Conservation (phyloP, 306 rosid species). For the Lathyrus sativus region DNA sequence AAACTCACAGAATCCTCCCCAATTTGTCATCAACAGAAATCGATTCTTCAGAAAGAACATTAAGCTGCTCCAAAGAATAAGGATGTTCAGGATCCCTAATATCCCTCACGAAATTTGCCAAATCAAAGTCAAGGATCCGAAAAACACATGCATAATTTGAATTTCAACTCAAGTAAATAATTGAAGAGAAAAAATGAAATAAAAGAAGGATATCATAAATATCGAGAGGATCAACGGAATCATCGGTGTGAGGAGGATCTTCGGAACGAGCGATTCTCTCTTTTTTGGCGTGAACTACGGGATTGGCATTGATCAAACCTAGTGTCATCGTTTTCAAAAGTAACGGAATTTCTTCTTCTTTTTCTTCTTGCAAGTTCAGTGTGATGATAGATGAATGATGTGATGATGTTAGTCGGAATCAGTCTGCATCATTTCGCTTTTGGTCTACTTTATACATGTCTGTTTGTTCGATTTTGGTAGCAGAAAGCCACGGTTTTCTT, state of each 20-base stretch:
- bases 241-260: constrained; percentile 60
- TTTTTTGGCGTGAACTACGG: constrained; percentile 93
- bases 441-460: neutral
- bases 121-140: constrained; percentile 65
- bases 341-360: neutral
- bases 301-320: constrained; percentile 94
- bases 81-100: constrained; percentile 99
- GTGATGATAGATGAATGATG: neutral
- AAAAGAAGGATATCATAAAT: constrained; percentile 85
- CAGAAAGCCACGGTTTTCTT: neutral
- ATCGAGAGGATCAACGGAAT: constrained; percentile 90
- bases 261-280: constrained; percentile 78
- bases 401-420: neutral
- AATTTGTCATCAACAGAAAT: constrained; percentile 87
- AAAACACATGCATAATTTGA: neutral
- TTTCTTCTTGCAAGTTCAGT: neutral
- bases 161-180: neutral
- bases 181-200: neutral
- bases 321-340: constrained; percentile 63
- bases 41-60: constrained; percentile 93
- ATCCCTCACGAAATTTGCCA: constrained; percentile 85
- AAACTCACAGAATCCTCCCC: constrained; percentile 75
- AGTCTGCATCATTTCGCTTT: neutral
- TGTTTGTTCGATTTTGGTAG: neutral
- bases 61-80: constrained; percentile 94